Evolutionary conservation across 1,284 basidiomycete species (phyloP).

Genomic region (Heterobasidion parviporum): DNA sequence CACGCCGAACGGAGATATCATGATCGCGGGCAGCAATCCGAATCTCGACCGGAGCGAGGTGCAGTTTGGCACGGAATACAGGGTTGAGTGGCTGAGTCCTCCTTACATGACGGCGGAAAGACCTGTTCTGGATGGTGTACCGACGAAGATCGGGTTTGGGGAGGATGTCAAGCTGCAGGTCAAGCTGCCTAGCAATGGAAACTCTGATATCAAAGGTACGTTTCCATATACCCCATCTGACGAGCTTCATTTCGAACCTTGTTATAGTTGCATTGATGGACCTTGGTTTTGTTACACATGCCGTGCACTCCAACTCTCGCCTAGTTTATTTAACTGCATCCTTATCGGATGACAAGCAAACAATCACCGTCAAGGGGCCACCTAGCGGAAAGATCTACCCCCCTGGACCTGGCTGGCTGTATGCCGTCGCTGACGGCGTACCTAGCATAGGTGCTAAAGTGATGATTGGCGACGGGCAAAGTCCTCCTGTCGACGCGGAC

Average conservation of each 20-base stretch:
- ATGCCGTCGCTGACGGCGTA: conserved; percentile 59
- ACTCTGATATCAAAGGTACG: conserved; percentile 27
- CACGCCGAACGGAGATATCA: conserved; percentile 59
- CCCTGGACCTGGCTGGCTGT: conserved; percentile 77
- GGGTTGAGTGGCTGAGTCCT: conserved; percentile 69
- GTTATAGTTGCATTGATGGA: conserved; percentile 67
- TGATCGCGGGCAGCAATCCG: conserved; percentile 81
- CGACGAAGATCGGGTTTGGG: conserved; percentile 38
- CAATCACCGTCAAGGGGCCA: conserved; percentile 46
- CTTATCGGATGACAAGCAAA: conserved; percentile 25
- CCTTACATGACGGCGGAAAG: conserved; percentile 58
- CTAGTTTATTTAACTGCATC: conserved; percentile 52
- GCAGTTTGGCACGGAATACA: conserved; percentile 70
- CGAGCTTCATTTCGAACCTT: neutral
- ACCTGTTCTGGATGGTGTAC: conserved; percentile 36
- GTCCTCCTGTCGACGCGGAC: conserved; percentile 46
- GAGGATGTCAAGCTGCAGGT: conserved; percentile 33
- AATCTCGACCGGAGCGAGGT: conserved; percentile 69
- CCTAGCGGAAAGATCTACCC: conserved; percentile 62
- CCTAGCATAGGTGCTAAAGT: conserved; percentile 61
- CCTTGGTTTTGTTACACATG: conserved; percentile 70
- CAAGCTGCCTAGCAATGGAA: conserved; percentile 22
- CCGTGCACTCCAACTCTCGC: conserved; percentile 73
- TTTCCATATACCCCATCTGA: conserved; percentile 3
- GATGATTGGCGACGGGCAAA: conserved; percentile 60